Percentiles rank a stretch among this genome's conserved stretches.
Evolutionary conservation across 2,329 filamentous ascomycete genomes (phyloP).

Genomic region (Colletotrichum graminicola): DNA sequence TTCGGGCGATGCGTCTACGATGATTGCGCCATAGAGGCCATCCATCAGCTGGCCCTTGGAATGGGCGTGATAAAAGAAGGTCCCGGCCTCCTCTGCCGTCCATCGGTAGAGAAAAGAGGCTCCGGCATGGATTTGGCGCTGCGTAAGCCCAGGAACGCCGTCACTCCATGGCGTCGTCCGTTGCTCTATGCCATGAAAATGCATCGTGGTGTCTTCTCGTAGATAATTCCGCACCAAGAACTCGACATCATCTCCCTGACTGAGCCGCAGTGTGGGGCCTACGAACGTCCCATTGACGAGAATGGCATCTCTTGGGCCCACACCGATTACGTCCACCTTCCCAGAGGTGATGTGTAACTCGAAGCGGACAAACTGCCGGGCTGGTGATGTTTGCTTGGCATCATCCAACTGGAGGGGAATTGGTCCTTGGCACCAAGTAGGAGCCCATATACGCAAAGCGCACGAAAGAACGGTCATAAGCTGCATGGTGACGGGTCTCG

Average conservation of each 20-base stretch:
- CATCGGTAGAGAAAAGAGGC: constrained; percentile 52
- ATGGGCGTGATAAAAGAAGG: constrained; percentile 36
- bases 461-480: too few relatives aligned
- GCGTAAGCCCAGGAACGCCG: constrained; percentile 58
- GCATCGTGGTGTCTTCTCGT: constrained; percentile 48
- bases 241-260: constrained; percentile 43
- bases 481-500: too few relatives aligned
- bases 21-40: constrained; percentile 36
- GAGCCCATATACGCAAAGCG: too few relatives aligned
- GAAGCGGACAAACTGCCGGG: background rate
- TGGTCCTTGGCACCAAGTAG: too few relatives aligned
- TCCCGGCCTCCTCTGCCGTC: constrained; percentile 35
- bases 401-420: too few relatives aligned
- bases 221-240: constrained; percentile 47
- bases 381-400: too few relatives aligned
- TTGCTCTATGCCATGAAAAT: constrained; percentile 46
- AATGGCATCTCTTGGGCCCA: constrained; percentile 9
- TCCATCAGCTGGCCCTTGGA: constrained; percentile 32
- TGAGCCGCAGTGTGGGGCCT: constrained; percentile 32
- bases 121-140: constrained; percentile 54
- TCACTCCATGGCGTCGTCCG: constrained; percentile 57
- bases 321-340: constrained; percentile 8
- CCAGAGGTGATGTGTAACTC: constrained; percentile 19
- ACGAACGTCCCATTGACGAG: constrained; percentile 41
- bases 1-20: background rate